Evolutionary conservation across 2,329 filamentous ascomycete genomes (phyloP).

Genomic region (Sarocladiaceae sp.): DNA sequence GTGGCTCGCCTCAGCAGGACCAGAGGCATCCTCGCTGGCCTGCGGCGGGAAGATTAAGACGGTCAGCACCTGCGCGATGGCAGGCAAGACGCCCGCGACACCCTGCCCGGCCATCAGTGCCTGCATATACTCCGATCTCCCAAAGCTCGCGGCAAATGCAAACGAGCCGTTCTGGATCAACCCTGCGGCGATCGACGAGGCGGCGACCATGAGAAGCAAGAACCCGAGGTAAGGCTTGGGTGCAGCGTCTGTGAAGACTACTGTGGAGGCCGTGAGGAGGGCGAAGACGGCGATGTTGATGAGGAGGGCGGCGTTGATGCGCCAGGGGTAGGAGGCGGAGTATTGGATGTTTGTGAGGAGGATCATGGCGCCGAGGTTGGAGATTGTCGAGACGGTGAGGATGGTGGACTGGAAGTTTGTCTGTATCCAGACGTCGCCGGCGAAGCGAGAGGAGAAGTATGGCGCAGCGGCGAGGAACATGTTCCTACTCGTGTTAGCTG

Average conservation of each 20-base stretch:
- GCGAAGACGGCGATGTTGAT: conserved; percentile 74
- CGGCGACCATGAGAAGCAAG: conserved; percentile 72
- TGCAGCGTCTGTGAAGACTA: conserved; percentile 55
- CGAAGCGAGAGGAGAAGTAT: conserved; percentile 83
- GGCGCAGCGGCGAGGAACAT: conserved; percentile 96
- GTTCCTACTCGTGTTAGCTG: conserved; percentile 55
- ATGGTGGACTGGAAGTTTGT: conserved; percentile 87
- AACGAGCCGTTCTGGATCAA: conserved; percentile 92
- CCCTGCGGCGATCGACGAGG: conserved; percentile 72
- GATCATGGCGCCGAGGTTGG: conserved; percentile 71
- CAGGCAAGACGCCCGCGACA: conserved; percentile 83
- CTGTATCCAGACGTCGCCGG: conserved; percentile 61
- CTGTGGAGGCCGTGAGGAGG: conserved; percentile 74
- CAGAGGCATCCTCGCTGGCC: conserved; percentile 17
- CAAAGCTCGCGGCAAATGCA: conserved; percentile 83
- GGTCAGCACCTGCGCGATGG: conserved; percentile 77
- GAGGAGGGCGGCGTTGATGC: conserved; percentile 70
- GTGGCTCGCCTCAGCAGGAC: conserved; percentile 2
- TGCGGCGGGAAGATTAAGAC: conserved; percentile 55
- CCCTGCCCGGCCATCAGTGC: conserved; percentile 95
- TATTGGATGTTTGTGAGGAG: conserved; percentile 75
- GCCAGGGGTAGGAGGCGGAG: conserved; percentile 77
- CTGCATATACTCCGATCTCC: conserved; percentile 82
- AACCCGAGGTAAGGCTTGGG: conserved; percentile 70
- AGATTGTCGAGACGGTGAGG: conserved; percentile 76